A percentile compares a stretch with the other conserved stretches of the same genome.
Evolutionary conservation across 352 stramenopile genomes (phyloP).

Genomic region (Pythium rhizo-oryzae): DNA sequence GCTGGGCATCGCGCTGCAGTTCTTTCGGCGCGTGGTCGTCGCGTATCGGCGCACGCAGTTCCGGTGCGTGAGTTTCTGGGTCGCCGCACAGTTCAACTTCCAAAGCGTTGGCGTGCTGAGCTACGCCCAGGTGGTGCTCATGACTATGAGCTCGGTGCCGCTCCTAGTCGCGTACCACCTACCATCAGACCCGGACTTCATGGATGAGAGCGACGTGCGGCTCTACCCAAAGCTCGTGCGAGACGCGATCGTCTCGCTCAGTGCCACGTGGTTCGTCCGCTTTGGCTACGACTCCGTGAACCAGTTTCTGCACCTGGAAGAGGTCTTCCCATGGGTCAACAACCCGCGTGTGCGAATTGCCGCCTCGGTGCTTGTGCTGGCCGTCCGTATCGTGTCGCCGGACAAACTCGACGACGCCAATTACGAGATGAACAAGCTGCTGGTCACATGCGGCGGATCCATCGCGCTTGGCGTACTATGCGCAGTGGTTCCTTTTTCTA

Average conservation of each 20-base stretch:
- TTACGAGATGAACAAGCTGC: slow-evolving; percentile 35
- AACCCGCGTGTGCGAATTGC: slow-evolving; percentile 26
- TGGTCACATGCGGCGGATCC: slow-evolving; percentile 18
- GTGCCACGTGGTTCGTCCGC: slow-evolving; percentile 37
- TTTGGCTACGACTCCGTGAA: slow-evolving; percentile 36
- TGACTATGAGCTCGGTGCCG: slow-evolving; percentile 34
- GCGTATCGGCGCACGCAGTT: slow-evolving; percentile 32
- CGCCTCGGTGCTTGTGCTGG: slow-evolving; percentile 20
- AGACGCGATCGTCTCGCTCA: slow-evolving; percentile 34
- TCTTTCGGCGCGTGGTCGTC: slow-evolving; percentile 27
- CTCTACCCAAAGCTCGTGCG: slow-evolving; percentile 30
- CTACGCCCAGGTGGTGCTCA: slow-evolving; percentile 33
- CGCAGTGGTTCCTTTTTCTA: slow-evolving; percentile 11
- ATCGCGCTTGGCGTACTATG: slow-evolving; percentile 20
- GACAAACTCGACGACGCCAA: slow-evolving; percentile 28
- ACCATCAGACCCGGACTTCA: slow-evolving; percentile 35
- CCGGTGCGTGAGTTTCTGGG: slow-evolving; percentile 32
- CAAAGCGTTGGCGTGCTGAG: slow-evolving; percentile 40
- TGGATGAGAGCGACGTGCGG: slow-evolving; percentile 17
- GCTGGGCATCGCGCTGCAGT: slow-evolving; percentile 30
- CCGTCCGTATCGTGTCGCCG: slow-evolving; percentile 20
- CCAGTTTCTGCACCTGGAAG: slow-evolving; percentile 23
- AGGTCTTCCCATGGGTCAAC: slow-evolving; percentile 31
- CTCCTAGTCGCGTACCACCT: slow-evolving; percentile 39
- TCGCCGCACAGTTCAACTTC: slow-evolving; percentile 41